phyloP scores from a whole-genome alignment of 2,329 filamentous ascomycete species.

The Alternaria sp. region DNA sequence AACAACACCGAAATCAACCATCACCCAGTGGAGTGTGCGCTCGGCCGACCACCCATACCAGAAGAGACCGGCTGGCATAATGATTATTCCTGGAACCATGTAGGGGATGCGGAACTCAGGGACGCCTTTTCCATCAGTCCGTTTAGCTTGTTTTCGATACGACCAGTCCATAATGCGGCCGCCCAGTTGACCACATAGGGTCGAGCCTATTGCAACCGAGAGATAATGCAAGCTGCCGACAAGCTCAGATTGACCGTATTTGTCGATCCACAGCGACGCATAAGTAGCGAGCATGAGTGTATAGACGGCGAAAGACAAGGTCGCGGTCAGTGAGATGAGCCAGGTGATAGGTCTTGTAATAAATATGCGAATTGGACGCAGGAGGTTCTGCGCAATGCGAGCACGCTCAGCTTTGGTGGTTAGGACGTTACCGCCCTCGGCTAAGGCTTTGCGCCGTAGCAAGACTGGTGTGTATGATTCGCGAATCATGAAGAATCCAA shows the following conservation, averaged over 20 bases:
- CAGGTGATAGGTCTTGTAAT: background rate
- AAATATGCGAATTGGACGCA: background rate
- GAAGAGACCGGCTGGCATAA: conserved; percentile 41
- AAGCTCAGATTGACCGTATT: conserved; percentile 20
- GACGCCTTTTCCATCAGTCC: conserved; percentile 6
- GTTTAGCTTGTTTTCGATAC: background rate
- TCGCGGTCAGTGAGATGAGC: background rate
- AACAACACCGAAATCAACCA: conserved; percentile 57
- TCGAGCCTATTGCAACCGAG: conserved; percentile 65
- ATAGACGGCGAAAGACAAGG: background rate
- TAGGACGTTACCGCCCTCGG: background rate
- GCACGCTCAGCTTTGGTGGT: background rate
- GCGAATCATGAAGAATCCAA: conserved; percentile 44
- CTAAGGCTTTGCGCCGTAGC: conserved; percentile 49
- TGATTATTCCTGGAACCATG: conserved; percentile 22
- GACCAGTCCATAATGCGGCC: conserved; percentile 47
- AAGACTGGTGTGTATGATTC: conserved; percentile 56
- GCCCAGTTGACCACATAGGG: conserved; percentile 47
- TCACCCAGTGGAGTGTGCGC: conserved; percentile 59
- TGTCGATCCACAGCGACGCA: conserved; percentile 28
- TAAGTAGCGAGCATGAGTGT: conserved; percentile 29
- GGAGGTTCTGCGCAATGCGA: background rate
- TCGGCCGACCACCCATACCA: conserved; percentile 62
- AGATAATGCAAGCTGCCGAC: conserved; percentile 42
- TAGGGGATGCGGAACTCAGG: background rate